Conservation (phyloP, 768 basidiomycete genomes). For the Pleurotus cornucopiae region DNA sequence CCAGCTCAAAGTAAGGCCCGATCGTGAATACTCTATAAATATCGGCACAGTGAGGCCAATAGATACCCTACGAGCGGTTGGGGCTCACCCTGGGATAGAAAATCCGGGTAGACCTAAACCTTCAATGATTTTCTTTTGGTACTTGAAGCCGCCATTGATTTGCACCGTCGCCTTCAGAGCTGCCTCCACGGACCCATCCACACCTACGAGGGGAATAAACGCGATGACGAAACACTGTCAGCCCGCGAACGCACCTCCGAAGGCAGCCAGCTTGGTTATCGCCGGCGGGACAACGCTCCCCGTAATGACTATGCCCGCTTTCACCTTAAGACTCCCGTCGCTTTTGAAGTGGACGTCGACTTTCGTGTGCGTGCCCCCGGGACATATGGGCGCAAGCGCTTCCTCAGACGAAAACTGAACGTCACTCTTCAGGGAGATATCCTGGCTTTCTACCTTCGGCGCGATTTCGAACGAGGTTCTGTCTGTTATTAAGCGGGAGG, state of each 20-base stretch:
- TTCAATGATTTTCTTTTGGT: background rate
- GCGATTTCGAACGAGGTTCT: background rate
- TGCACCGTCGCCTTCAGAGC: background rate
- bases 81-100: too few relatives aligned
- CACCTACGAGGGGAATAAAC: background rate
- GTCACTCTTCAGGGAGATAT: background rate
- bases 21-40: too few relatives aligned
- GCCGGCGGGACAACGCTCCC: constrained; percentile 24
- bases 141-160: background rate
- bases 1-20: background rate
- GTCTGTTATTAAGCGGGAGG: background rate
- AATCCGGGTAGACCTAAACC: too few relatives aligned
- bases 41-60: too few relatives aligned
- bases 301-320: constrained; percentile 20
- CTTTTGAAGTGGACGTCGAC: background rate
- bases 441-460: background rate
- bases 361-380: background rate
- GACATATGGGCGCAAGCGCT: background rate
- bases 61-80: too few relatives aligned
- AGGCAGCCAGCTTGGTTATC: constrained; percentile 22
- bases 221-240: too few relatives aligned
- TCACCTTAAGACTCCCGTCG: constrained; percentile 15
- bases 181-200: background rate
- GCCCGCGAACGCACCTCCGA: constrained; percentile 5
- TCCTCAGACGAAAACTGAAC: background rate